phyloP scores from a whole-genome alignment of 164 flowering plant species.

The Stephania japonica region DNA sequence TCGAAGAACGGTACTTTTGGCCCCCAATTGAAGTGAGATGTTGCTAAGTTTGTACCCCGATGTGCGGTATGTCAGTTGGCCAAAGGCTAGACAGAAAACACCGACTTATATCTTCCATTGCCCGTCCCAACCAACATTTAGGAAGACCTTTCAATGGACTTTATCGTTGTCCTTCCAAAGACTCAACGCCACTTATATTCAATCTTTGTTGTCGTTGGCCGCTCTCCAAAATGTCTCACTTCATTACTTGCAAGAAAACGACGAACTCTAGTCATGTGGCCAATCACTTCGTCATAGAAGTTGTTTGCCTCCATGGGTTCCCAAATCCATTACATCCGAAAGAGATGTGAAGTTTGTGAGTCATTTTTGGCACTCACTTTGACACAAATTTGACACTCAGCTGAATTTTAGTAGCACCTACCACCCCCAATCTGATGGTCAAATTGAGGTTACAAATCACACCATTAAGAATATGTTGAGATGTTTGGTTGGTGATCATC shows the following conservation, averaged over 20 bases:
- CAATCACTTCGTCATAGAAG: background rate
- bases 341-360: background rate
- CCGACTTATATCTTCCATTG: background rate
- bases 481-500: background rate
- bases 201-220: background rate
- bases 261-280: background rate
- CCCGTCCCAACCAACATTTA: background rate
- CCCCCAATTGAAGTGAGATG: background rate
- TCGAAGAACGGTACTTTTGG: background rate
- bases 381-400: background rate
- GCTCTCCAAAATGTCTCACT: background rate
- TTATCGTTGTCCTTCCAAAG: background rate
- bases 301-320: background rate
- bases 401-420: background rate
- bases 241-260: background rate
- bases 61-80: background rate
- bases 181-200: background rate
- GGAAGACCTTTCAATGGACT: background rate
- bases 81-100: background rate
- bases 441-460: background rate
- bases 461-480: background rate
- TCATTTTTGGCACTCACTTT: background rate
- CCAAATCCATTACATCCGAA: background rate
- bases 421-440: background rate
- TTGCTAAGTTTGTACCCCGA: background rate